A percentile compares a stretch with the other conserved stretches of the same genome.
These are phyloP conservation scores for Capronia americana DNA, from an alignment of 2,329 filamentous ascomycete species.

Conservation along the genomic window DNA sequence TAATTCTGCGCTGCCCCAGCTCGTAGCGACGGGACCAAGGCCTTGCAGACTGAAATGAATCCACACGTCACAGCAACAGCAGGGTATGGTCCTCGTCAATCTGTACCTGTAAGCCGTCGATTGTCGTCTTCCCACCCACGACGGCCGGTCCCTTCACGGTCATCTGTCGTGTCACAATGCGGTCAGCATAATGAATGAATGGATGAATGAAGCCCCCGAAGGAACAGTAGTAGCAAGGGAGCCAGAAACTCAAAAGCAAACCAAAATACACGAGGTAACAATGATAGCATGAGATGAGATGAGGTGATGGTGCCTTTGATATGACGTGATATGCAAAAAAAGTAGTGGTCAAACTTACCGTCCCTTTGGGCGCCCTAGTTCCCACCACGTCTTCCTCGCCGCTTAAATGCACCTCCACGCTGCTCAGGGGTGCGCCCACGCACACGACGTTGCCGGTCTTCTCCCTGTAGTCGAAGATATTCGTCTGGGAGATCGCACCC, in stretches of 20 bases:
- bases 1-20: not conserved
- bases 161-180: constrained; percentile 19
- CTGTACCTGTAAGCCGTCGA: constrained; percentile 27
- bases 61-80: constrained; percentile 16
- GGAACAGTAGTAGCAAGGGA: not conserved
- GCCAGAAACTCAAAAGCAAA: not conserved
- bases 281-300: not conserved
- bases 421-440: constrained; percentile 82
- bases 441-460: constrained; percentile 53
- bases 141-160: constrained; percentile 37
- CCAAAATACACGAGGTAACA: not conserved
- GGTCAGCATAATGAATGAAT: not conserved
- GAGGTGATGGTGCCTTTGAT: not conserved
- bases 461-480: constrained; percentile 81
- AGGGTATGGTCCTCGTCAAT: constrained; percentile 36
- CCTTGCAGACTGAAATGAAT: not conserved
- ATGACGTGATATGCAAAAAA: not conserved
- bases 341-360: constrained; percentile 57
- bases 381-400: constrained; percentile 44
- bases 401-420: constrained; percentile 74
- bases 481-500: constrained; percentile 85
- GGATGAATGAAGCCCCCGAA: too few species aligned
- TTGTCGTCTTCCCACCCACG: constrained; percentile 30
- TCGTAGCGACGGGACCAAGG: not conserved
- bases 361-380: constrained; percentile 60